Evolutionary conservation across 371 early-diverging fungal genomes (phyloP).

Genomic region (Rhizopus delemar): DNA sequence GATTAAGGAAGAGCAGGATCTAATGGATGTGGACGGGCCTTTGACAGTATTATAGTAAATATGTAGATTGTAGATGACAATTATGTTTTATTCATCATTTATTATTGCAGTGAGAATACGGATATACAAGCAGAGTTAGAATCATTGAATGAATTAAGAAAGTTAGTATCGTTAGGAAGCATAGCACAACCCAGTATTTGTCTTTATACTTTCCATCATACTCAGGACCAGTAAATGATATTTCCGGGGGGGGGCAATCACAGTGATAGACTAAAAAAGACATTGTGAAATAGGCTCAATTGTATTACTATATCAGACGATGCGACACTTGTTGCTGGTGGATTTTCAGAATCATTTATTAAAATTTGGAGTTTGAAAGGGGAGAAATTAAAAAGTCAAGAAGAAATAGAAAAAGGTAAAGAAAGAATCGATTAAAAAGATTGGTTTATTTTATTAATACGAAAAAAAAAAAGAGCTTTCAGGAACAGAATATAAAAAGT

Average conservation of each 20-base stretch:
- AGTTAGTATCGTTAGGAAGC: constrained; percentile 74
- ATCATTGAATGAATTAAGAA: constrained; percentile 80
- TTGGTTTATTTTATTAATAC: too few relatives aligned
- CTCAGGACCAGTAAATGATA: constrained; percentile 70
- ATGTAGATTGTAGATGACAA: not conserved
- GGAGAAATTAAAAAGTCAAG: constrained; percentile 59
- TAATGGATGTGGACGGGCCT: constrained; percentile 40
- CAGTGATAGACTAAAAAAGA: not conserved
- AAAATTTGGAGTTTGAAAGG: constrained; percentile 84
- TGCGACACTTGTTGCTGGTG: constrained; percentile 78
- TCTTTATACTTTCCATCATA: constrained; percentile 98
- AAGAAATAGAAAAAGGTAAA: constrained; percentile 16
- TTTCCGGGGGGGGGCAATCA: not conserved
- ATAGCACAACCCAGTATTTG: constrained; percentile 91
- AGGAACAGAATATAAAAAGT: constrained; percentile 60
- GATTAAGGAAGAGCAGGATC: constrained; percentile 12
- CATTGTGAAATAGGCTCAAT: constrained; percentile 55
- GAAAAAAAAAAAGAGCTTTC: constrained; percentile 4
- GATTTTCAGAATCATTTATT: constrained; percentile 88
- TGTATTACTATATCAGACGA: constrained; percentile 79
- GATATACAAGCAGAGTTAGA: constrained; percentile 80
- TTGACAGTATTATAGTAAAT: constrained; percentile 66
- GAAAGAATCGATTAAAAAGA: too few relatives aligned
- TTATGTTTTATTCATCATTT: not conserved
- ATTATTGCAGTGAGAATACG: constrained; percentile 53